Conservation (phyloP, 2,329 filamentous ascomycete species). For the Didymella pomorum region DNA sequence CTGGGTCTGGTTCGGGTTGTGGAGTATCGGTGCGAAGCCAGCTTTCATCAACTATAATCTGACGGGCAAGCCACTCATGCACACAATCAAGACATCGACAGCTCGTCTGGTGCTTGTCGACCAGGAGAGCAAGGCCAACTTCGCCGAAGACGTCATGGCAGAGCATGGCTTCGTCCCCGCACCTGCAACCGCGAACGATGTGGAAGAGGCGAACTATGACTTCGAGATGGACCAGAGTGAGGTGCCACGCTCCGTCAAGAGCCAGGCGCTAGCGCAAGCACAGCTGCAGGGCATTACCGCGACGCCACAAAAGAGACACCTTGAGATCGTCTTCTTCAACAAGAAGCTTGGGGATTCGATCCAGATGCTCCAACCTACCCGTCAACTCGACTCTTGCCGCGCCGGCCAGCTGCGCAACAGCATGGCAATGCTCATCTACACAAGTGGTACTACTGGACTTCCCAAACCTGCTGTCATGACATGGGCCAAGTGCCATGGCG, state of each 20-base stretch:
- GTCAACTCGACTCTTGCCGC: slow-evolving; percentile 41
- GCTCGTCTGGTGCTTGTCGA: slow-evolving; percentile 68
- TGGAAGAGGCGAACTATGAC: slow-evolving; percentile 31
- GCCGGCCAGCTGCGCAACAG: slow-evolving; percentile 32
- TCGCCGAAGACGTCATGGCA: slow-evolving; percentile 34
- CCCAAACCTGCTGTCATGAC: slow-evolving; percentile 48
- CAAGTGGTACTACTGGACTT: slow-evolving; percentile 49
- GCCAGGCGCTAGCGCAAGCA: slow-evolving; percentile 25
- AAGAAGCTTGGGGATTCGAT: slow-evolving; percentile 39
- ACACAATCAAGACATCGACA: slow-evolving; percentile 66
- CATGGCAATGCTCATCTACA: slow-evolving; percentile 52
- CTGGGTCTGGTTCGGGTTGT: slow-evolving; percentile 51
- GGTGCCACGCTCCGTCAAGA: slow-evolving; percentile 29
- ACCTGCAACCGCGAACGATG: slow-evolving; percentile 10
- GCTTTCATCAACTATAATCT: slow-evolving; percentile 53
- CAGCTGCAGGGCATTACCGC: slow-evolving; percentile 20
- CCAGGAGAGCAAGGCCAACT: slow-evolving; percentile 53
- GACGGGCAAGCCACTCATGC: slow-evolving; percentile 46
- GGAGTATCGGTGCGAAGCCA: slow-evolving; percentile 50
- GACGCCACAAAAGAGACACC: slow-evolving; percentile 25
- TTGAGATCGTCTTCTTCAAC: slow-evolving; percentile 46
- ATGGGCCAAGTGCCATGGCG: slow-evolving; percentile 37
- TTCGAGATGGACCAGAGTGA: slow-evolving; percentile 35
- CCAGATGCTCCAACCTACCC: slow-evolving; percentile 37
- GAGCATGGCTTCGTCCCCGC: slow-evolving; percentile 40